Evolutionary conservation across 768 basidiomycete genomes (phyloP).

Genomic region (Mycena alexandri): DNA sequence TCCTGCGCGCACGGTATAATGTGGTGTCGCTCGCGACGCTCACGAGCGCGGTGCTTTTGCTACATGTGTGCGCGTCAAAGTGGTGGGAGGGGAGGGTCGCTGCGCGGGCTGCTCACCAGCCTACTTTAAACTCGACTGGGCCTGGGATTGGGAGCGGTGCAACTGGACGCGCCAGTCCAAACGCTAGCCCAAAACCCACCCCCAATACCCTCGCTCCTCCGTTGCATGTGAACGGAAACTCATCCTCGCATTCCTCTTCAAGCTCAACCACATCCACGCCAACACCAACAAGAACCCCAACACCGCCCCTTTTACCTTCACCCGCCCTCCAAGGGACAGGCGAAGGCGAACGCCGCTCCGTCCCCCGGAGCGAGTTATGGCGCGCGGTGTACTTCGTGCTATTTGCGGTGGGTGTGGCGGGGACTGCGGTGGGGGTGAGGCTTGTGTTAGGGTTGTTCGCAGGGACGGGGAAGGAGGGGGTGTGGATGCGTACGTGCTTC

Average conservation of each 20-base stretch:
- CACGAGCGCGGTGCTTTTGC: conserved; percentile 82
- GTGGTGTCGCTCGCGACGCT: conserved; percentile 85
- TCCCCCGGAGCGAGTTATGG: conserved; percentile 78
- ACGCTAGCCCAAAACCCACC: background rate
- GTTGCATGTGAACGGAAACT: conserved; percentile 40
- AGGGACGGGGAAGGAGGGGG: conserved; percentile 49
- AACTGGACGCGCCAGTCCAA: no score
- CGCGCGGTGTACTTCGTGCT: conserved; percentile 74
- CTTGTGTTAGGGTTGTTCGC: conserved; percentile 52
- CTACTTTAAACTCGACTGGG: background rate
- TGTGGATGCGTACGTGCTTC: conserved; percentile 78
- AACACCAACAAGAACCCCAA: no score
- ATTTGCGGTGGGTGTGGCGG: conserved; percentile 70
- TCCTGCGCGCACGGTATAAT: conserved; percentile 78
- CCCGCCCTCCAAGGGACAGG: background rate
- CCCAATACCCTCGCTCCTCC: background rate
- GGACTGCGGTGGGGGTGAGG: conserved; percentile 63
- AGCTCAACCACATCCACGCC: no score
- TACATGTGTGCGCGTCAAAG: conserved; percentile 84
- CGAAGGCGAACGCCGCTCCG: conserved; percentile 81
- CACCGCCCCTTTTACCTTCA: background rate
- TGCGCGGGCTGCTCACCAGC: background rate
- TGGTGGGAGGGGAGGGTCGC: conserved; percentile 72
- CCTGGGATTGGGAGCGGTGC: background rate
- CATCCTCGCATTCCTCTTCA: no score